A percentile compares a stretch with the other conserved stretches of the same genome.
These are phyloP conservation scores for Neurospora pannonica DNA, from an alignment of 495 filamentous ascomycete genomes.

Conservation along the genomic window DNA sequence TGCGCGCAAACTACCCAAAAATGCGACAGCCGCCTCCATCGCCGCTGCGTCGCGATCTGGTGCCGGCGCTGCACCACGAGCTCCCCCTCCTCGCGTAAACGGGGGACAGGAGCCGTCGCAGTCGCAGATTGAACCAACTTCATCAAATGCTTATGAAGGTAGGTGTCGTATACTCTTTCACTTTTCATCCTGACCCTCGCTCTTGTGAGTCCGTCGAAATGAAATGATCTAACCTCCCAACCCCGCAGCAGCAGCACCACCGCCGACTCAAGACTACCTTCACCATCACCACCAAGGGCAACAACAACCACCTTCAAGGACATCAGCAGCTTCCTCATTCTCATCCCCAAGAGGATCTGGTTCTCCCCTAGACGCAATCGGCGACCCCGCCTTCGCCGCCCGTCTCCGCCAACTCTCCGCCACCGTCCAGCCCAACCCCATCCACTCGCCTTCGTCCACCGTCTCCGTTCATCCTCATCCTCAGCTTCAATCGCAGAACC, in stretches of 20 bases:
- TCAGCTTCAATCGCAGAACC: constrained; percentile 5
- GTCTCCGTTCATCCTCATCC: constrained; percentile 6
- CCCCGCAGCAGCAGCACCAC: background rate
- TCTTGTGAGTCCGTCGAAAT: background rate
- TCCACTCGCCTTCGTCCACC: constrained; percentile 36
- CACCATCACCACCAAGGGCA: background rate
- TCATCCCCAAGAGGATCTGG: background rate
- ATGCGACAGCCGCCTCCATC: background rate
- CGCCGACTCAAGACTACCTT: background rate
- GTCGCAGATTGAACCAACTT: background rate
- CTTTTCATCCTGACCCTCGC: background rate
- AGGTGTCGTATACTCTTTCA: background rate
- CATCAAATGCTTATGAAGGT: background rate
- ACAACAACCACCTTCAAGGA: background rate
- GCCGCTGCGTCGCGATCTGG: background rate
- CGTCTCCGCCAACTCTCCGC: constrained; percentile 35
- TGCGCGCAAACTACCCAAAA: background rate
- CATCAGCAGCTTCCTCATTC: background rate
- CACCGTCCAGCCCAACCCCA: constrained; percentile 38
- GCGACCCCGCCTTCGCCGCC: constrained; percentile 23
- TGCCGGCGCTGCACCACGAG: background rate
- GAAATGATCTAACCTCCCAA: background rate
- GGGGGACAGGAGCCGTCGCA: background rate
- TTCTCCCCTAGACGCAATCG: background rate
- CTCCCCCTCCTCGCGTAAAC: background rate